Base-by-base conservation (phyloP, 768 basidiomycete species). In the Dacryopinax primogenitus region DNA sequence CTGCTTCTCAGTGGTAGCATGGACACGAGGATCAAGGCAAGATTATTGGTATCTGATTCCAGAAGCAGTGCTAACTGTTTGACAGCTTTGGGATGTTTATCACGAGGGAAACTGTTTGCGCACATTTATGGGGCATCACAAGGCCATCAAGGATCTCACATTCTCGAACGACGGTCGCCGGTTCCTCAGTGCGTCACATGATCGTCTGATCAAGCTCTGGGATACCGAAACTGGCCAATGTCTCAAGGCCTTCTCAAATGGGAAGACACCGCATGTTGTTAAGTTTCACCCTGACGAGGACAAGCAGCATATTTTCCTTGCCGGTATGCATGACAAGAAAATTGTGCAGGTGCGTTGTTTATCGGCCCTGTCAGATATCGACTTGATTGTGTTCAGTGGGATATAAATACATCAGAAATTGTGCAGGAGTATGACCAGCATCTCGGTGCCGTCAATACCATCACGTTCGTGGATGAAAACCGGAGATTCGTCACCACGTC, bases 281-380 rank as follows among this genome's bases (percentile, higher is more conserved):
- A 84, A 86, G 64, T 99, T 97, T 80, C 90, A 98, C 74, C 96
- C 96, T 4, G 95, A 96, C 73, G 82, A 88, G 65, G 93, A 97
- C 71, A 97, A 97, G 74, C 93, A 97, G 73, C 79, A 96, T 73
- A 87, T 94, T 63, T 98, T 97, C 79, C 79, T 98, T 51, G 95
- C 95, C 62, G 96, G 96, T 67, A 99, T 98, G 96, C 90, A 88
- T 39, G 94, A 98, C 77, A 98, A 98, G 79, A 98, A 97, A 77
- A 96, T 99, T 69, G 90, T 98, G 37, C 95, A 97, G 82, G 94
- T 92, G 71, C 66, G 81, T 70, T 45, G 45, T 37, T 18, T 21
- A 18, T 41, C 35, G 13, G 16, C 33, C 11, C 16, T 0, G 18
- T 1, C 7, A 45, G 15, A 12, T 4, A 18, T 63, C 21, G 30